Evolutionary conservation across 345 rosid species (phyloP), one percentile per base, ranked within the genome.

Genomic region (Linum trigynum): DNA sequence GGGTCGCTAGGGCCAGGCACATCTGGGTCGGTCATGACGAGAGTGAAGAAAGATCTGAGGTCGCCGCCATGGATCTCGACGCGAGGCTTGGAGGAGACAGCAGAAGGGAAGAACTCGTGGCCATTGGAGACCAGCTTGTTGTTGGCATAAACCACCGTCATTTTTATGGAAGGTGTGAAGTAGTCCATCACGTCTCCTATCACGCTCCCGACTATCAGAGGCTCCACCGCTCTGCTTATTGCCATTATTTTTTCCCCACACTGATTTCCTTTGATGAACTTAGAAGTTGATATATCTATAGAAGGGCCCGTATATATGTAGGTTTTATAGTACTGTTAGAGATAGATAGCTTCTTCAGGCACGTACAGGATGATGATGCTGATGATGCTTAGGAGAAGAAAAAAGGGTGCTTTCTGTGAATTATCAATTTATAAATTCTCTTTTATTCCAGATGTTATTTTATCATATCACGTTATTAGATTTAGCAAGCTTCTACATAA

Each of bases 1-100:
- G 91, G 91, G 71, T 85, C 86, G 72, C 88, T 83, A 61, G 91
- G 91, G 60, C 91, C 84, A 55, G 91, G 91, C 66, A 77, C 86
- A 78, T 85, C 91, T 5, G 91, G 91, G 70, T 85, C 91, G 12
- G 82, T 65, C 91, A 85, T 80, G 42, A 85, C 91, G 82, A 86
- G 73, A n/a, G 88, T 86, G 72, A 82, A 86, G 84, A 82, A 82
- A 60, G 83, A 62, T 79, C 88, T 80, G 72, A 83, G 64, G 62
- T 86, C 83, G 39, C 67, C 80, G 62, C 76, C 83, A 36, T 71
- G 68, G 65, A 79, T 39, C 72, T 66, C 72, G 55, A 76, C 83
- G 69, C 76, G 74, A 55, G 83, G 80, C 61, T 58, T 69, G 39
- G 64, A 17, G 11, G 69, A 58, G 53, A 79, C 76, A 12, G 63